Conservation (phyloP, 495 filamentous ascomycete genomes). For the Neurospora terricola region DNA sequence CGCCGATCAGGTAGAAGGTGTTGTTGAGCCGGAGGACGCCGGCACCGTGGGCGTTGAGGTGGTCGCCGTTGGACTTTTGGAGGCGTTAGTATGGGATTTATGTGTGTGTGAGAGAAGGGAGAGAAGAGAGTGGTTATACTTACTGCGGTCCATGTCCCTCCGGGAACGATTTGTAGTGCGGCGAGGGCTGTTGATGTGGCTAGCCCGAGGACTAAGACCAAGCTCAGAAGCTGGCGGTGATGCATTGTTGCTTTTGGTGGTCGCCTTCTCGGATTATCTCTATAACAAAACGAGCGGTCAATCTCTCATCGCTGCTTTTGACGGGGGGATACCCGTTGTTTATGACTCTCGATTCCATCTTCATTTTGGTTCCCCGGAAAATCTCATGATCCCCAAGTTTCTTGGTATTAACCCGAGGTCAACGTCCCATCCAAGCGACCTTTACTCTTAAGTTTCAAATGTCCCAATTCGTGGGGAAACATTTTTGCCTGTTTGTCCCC, state of each 20-base stretch:
- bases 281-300: neutral
- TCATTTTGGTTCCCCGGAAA: neutral
- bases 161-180: conserved; percentile 35
- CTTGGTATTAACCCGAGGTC: neutral
- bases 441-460: neutral
- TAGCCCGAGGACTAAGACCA: neutral
- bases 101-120: neutral
- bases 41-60: conserved; percentile 53
- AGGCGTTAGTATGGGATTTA: neutral
- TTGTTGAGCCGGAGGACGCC: conserved; percentile 44
- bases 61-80: conserved; percentile 37
- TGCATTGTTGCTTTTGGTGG: neutral
- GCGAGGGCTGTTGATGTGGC: neutral
- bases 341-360: neutral
- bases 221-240: neutral
- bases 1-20: conserved; percentile 54
- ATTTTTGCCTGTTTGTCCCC: neutral
- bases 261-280: neutral
- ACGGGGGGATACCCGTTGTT: neutral
- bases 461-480: neutral
- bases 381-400: neutral
- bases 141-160: conserved; percentile 41
- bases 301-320: neutral
- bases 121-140: neutral
- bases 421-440: neutral